A percentile compares a stretch with the other conserved stretches of the same genome.
Conservation (phyloP, 805 yeast genomes). For the Barnettozyma californica region DNA sequence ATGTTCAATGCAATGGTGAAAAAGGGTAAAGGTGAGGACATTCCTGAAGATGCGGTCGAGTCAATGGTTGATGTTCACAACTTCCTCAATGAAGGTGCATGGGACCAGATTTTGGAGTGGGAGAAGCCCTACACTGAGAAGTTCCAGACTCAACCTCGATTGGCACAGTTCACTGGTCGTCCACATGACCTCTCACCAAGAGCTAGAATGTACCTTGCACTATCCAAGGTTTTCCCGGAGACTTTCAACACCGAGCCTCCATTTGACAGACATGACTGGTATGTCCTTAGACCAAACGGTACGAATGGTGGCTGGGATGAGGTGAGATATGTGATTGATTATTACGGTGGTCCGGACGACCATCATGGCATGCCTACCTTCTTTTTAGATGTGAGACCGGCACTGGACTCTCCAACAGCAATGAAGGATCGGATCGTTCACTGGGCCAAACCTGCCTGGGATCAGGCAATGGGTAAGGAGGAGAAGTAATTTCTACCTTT, state of each 20-base stretch:
- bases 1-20: slow-evolving; percentile 97
- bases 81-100: slow-evolving; percentile 93
- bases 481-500: background rate
- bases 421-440: slow-evolving; percentile 64
- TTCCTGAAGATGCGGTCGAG: slow-evolving; percentile 94
- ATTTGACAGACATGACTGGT: slow-evolving; percentile 98
- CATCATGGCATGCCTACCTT: slow-evolving; percentile 88
- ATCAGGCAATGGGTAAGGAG: slow-evolving; percentile 49
- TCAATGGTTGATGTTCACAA: slow-evolving; percentile 97
- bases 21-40: slow-evolving; percentile 83
- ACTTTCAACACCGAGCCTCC: slow-evolving; percentile 77
- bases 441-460: slow-evolving; percentile 65
- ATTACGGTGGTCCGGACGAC: slow-evolving; percentile 93
- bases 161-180: slow-evolving; percentile 83
- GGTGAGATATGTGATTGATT: slow-evolving; percentile 91
- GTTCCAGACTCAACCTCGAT: slow-evolving; percentile 61
- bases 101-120: slow-evolving; percentile 94
- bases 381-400: slow-evolving; percentile 92
- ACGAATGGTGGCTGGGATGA: slow-evolving; percentile 47
- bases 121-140: slow-evolving; percentile 62
- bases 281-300: slow-evolving; percentile 64
- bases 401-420: slow-evolving; percentile 61
- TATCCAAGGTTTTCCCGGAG: slow-evolving; percentile 69
- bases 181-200: slow-evolving; percentile 86
- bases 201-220: slow-evolving; percentile 60